Conservation (phyloP, 2,329 filamentous ascomycete genomes). For the Spiromastix sp. region DNA sequence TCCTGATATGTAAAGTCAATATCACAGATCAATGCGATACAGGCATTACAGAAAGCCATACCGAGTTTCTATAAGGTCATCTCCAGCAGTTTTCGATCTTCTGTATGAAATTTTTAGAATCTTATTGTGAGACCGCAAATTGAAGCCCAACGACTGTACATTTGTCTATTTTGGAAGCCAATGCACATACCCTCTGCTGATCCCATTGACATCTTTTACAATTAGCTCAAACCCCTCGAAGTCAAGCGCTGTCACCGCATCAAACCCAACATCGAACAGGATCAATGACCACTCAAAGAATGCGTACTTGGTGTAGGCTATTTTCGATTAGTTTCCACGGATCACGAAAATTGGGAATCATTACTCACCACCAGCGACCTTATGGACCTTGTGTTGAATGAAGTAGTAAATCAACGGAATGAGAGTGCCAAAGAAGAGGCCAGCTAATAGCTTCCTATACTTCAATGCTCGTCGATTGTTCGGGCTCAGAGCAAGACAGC, state of each 20-base stretch:
- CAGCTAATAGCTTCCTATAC: slow-evolving; percentile 77
- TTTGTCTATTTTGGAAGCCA: slow-evolving; percentile 82
- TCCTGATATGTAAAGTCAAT: slow-evolving; percentile 54
- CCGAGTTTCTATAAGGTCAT: slow-evolving; percentile 58
- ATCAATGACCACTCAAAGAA: slow-evolving; percentile 98
- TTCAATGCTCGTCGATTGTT: slow-evolving; percentile 72
- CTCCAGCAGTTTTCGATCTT: slow-evolving; percentile 38
- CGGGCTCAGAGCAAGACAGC: slow-evolving; percentile 80
- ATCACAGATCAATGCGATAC: slow-evolving; percentile 12
- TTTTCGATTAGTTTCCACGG: slow-evolving; percentile 12
- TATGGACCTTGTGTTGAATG: slow-evolving; percentile 97
- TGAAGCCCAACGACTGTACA: slow-evolving; percentile 36
- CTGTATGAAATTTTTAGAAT: slow-evolving; percentile 33
- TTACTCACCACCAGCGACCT: slow-evolving; percentile 73
- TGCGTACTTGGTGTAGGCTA: slow-evolving; percentile 93
- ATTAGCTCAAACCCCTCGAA: slow-evolving; percentile 82
- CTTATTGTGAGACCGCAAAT: slow-evolving; percentile 25
- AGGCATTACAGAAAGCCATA: slow-evolving; percentile 37
- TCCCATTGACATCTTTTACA: slow-evolving; percentile 77
- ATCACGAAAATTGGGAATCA: slow-evolving; percentile 1
- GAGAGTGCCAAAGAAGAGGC: slow-evolving; percentile 80
- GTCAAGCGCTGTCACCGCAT: slow-evolving; percentile 86
- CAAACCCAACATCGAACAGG: slow-evolving; percentile 90
- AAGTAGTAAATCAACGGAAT: slow-evolving; percentile 92
- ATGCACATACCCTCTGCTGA: slow-evolving; percentile 96